A percentile compares a stretch with the other conserved stretches of the same genome.
Evolutionary conservation across 352 stramenopile genomes (phyloP).

Genomic region (Phytopythium cucurbitacearum): DNA sequence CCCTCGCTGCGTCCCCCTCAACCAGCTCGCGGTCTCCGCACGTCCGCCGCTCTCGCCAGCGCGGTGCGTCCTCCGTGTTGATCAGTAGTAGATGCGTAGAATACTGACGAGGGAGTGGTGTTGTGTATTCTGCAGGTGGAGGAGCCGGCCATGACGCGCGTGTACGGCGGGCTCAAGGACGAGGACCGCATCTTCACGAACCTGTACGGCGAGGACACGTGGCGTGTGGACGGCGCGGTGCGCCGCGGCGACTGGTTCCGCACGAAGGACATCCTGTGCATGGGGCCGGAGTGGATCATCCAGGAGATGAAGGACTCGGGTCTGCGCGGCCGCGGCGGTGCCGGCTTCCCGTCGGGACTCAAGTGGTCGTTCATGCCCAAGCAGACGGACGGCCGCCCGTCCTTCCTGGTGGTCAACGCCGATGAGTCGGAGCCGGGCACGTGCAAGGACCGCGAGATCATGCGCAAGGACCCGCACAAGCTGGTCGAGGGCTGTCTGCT

Average conservation of each 20-base stretch:
- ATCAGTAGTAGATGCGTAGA: neutral
- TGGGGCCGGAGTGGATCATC: constrained; percentile 99
- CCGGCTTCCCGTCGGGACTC: constrained; percentile 98
- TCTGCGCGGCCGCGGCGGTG: constrained; percentile 95
- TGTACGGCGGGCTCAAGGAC: constrained; percentile 96
- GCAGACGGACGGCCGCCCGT: constrained; percentile 96
- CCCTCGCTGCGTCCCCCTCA: neutral
- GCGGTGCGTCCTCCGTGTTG: constrained; percentile 13
- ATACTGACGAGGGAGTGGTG: neutral
- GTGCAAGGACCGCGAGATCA: constrained; percentile 99
- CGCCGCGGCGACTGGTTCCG: constrained; percentile 96
- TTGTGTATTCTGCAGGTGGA: constrained; percentile 29
- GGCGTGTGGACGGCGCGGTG: constrained; percentile 79
- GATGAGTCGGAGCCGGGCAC: constrained; percentile 99
- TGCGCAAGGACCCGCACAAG: constrained; percentile 99
- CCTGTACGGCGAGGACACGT: constrained; percentile 96
- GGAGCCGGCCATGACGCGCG: constrained; percentile 58
- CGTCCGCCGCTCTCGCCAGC: constrained; percentile 31
- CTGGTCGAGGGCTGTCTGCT: constrained; percentile 98
- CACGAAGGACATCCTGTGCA: constrained; percentile 97
- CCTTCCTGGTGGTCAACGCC: constrained; percentile 99
- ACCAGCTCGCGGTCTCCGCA: constrained; percentile 31
- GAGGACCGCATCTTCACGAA: constrained; percentile 99
- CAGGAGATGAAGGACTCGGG: constrained; percentile 99
- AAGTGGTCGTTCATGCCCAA: constrained; percentile 99